Conservation (phyloP, 768 basidiomycete genomes). For the Amanita rimosa region DNA sequence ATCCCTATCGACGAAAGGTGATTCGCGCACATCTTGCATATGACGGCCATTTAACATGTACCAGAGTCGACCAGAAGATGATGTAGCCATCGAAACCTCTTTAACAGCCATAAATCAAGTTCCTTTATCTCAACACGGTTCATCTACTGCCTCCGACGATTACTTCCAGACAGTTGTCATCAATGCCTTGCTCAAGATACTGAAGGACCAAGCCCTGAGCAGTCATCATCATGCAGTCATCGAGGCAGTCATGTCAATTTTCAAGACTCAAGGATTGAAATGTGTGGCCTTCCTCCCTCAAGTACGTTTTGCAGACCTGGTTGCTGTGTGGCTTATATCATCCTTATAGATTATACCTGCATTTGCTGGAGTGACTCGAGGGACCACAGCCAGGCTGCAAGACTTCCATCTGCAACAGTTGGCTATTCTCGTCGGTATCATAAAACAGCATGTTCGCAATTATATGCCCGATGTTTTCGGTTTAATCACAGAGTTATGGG, state of each 20-base stretch:
- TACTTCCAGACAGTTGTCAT: conserved; percentile 98
- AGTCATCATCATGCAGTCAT: conserved; percentile 89
- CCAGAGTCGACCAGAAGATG: conserved; percentile 54
- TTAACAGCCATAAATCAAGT: conserved; percentile 58
- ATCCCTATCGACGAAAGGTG: conserved; percentile 93
- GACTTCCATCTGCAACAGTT: conserved; percentile 94
- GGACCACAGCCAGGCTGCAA: conserved; percentile 71
- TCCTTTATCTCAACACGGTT: conserved; percentile 49
- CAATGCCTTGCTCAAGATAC: conserved; percentile 70
- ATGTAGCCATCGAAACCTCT: conserved; percentile 45
- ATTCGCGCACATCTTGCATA: not conserved
- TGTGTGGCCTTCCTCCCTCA: conserved; percentile 93
- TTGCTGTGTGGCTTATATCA: not conserved
- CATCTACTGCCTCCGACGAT: conserved; percentile 70
- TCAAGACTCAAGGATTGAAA: conserved; percentile 95
- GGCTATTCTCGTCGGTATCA: conserved; percentile 89
- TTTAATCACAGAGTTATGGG: conserved; percentile 88
- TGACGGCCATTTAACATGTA: not conserved
- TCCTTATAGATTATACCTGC: conserved; percentile 80
- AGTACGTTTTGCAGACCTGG: conserved; percentile 27
- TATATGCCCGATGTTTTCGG: conserved; percentile 79
- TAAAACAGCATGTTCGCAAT: conserved; percentile 94
- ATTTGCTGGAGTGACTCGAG: conserved; percentile 79
- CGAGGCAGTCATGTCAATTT: conserved; percentile 97
- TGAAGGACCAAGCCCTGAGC: conserved; percentile 82